phyloP scores from a whole-genome alignment of 148 eudicot genomes.

The Amaranthus hypochondriacus region DNA sequence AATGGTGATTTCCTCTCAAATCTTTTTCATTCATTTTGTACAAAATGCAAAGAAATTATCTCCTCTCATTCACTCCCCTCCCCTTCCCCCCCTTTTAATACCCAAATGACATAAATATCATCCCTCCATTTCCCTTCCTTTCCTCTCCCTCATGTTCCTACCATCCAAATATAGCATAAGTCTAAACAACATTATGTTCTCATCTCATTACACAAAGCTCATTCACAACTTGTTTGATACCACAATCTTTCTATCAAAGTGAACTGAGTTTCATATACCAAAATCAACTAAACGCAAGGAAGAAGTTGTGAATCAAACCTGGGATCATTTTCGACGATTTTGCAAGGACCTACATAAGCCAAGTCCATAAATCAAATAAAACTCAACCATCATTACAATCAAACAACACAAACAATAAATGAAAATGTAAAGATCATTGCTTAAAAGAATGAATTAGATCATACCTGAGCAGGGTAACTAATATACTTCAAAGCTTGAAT shows the following conservation, averaged over 20 bases:
- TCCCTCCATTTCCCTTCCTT: too few relatives aligned
- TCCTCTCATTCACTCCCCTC: too few relatives aligned
- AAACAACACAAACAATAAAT: neutral
- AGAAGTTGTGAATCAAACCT: constrained; percentile 36
- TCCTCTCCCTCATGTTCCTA: too few relatives aligned
- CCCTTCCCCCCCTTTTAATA: too few relatives aligned
- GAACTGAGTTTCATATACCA: neutral
- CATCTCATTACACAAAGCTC: too few relatives aligned
- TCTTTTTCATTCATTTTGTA: too few relatives aligned
- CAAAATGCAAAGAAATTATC: too few relatives aligned
- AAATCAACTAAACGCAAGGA: neutral
- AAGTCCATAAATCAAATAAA: constrained; percentile 5
- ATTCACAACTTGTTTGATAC: neutral
- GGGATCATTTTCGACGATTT: constrained; percentile 98
- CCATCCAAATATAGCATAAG: too few relatives aligned
- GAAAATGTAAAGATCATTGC: neutral
- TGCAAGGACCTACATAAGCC: constrained; percentile 70
- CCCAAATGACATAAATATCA: too few relatives aligned
- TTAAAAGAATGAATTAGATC: neutral
- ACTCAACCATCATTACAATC: neutral
- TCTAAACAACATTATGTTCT: too few relatives aligned
- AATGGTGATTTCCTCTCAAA: too few relatives aligned
- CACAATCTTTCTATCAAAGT: neutral
- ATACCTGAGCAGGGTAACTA: constrained; percentile 94
- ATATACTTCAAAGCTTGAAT: constrained; percentile 94